A percentile compares a stretch with the other conserved stretches of the same genome.
Evolutionary conservation across 768 basidiomycete genomes (phyloP).

Genomic region (Porphyrellus cyaneotinctus): DNA sequence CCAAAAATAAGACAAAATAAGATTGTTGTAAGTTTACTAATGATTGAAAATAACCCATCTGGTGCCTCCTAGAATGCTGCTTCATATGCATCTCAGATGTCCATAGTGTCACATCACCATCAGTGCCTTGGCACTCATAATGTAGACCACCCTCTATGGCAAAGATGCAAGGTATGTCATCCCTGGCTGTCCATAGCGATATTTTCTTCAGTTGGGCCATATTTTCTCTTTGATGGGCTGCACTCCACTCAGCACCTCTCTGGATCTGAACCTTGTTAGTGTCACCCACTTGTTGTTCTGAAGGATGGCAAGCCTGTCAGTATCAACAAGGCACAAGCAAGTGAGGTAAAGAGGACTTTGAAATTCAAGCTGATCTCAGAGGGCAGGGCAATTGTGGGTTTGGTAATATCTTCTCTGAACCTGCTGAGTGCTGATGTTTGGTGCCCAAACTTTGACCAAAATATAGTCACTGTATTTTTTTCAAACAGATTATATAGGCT

Average conservation of each 20-base stretch:
- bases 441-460: no score
- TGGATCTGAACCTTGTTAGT: slow-evolving; percentile 73
- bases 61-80: slow-evolving; percentile 84
- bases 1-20: no score
- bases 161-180: slow-evolving; percentile 80
- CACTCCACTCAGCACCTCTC: slow-evolving; percentile 51
- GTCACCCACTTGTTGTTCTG: slow-evolving; percentile 81
- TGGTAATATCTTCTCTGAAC: no score
- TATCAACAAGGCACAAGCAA: slow-evolving; percentile 84
- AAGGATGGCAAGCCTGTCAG: slow-evolving; percentile 88
- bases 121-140: slow-evolving; percentile 91
- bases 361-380: slow-evolving; percentile 78
- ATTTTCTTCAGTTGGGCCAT: slow-evolving; percentile 77
- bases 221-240: slow-evolving; percentile 89
- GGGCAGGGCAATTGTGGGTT: no score
- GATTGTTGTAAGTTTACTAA: no score
- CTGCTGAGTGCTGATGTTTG: no score
- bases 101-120: slow-evolving; percentile 85
- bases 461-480: no score
- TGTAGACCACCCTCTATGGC: slow-evolving; percentile 93
- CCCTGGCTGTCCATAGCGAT: not conserved
- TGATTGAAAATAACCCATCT: no score
- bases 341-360: slow-evolving; percentile 85
- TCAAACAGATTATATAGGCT: no score
- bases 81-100: slow-evolving; percentile 80